Evolutionary conservation across 768 basidiomycete species (phyloP).

Genomic region (Daedaleopsis sinensis): DNA sequence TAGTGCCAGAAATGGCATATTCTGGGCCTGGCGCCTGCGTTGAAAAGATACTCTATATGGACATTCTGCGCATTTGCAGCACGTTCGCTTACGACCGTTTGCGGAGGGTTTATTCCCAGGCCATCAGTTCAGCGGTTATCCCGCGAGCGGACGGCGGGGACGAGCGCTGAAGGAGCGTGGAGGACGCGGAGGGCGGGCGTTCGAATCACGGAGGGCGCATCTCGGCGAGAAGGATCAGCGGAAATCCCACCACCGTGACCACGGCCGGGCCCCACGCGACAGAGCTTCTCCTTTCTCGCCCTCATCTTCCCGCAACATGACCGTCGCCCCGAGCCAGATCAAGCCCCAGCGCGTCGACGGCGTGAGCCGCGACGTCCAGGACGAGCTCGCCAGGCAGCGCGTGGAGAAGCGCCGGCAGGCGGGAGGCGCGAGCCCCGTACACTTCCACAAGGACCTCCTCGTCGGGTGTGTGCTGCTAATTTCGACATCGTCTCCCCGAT

Average conservation of each 20-base stretch:
- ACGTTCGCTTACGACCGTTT: too few relatives aligned
- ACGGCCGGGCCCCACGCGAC: background rate
- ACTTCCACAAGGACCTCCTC: constrained; percentile 49
- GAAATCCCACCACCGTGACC: background rate
- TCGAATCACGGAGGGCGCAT: background rate
- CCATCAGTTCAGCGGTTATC: too few relatives aligned
- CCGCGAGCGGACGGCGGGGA: background rate
- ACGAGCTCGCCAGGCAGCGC: constrained; percentile 41
- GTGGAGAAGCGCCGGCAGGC: constrained; percentile 31
- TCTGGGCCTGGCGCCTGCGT: too few relatives aligned
- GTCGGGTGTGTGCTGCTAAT: constrained; percentile 50
- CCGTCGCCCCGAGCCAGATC: constrained; percentile 8
- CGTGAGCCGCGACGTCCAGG: constrained; percentile 47
- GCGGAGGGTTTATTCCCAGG: too few relatives aligned
- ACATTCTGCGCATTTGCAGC: too few relatives aligned
- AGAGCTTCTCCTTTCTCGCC: background rate
- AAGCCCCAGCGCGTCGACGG: constrained; percentile 3
- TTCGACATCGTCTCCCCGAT: constrained; percentile 3
- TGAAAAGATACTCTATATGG: too few relatives aligned
- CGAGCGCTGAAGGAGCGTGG: too few relatives aligned
- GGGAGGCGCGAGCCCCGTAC: constrained; percentile 41
- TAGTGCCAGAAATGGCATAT: too few relatives aligned
- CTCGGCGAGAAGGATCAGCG: background rate
- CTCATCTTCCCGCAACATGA: background rate
- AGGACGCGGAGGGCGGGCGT: background rate